Evolutionary conservation across 2,329 filamentous ascomycete genomes (phyloP).

Genomic region (Aspergillus pseudoterreus): DNA sequence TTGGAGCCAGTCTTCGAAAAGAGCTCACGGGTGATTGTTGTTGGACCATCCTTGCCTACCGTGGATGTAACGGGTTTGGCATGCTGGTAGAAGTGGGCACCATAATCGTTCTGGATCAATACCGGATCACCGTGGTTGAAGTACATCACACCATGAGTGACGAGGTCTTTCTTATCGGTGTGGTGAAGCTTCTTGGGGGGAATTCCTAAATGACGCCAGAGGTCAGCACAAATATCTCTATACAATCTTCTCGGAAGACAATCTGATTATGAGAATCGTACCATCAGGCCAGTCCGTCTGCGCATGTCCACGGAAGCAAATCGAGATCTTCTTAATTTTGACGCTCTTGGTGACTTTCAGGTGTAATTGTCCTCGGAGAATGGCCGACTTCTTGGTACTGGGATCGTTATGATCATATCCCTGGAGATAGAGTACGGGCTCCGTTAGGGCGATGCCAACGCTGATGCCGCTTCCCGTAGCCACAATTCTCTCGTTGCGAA

Average conservation of each 20-base stretch:
- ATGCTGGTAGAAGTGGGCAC: slow-evolving; percentile 60
- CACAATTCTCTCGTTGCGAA: slow-evolving; percentile 46
- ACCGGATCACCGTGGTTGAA: slow-evolving; percentile 62
- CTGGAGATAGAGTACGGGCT: slow-evolving; percentile 48
- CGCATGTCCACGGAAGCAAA: slow-evolving; percentile 81
- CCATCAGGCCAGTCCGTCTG: slow-evolving; percentile 95
- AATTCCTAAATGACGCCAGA: slow-evolving; percentile 54
- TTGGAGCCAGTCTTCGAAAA: slow-evolving; percentile 37
- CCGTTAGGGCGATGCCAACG: slow-evolving; percentile 45
- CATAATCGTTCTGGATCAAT: slow-evolving; percentile 56
- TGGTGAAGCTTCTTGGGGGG: slow-evolving; percentile 81
- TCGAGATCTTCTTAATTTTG: slow-evolving; percentile 86
- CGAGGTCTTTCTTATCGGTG: slow-evolving; percentile 77
- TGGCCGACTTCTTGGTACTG: slow-evolving; percentile 66
- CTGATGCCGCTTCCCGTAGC: slow-evolving; percentile 48
- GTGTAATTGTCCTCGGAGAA: slow-evolving; percentile 79
- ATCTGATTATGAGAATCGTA: slow-evolving; percentile 19
- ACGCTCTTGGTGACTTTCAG: slow-evolving; percentile 81
- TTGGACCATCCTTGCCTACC: slow-evolving; percentile 29
- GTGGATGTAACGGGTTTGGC: slow-evolving; percentile 34
- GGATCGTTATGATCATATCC: slow-evolving; percentile 47
- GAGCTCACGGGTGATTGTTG: slow-evolving; percentile 32
- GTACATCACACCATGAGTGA: slow-evolving; percentile 86
- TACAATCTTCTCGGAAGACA: neutral
- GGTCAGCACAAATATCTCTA: slow-evolving; percentile 3